phyloP scores from a whole-genome alignment of 116 monocot species.

The Dioscorea cayenensis region DNA sequence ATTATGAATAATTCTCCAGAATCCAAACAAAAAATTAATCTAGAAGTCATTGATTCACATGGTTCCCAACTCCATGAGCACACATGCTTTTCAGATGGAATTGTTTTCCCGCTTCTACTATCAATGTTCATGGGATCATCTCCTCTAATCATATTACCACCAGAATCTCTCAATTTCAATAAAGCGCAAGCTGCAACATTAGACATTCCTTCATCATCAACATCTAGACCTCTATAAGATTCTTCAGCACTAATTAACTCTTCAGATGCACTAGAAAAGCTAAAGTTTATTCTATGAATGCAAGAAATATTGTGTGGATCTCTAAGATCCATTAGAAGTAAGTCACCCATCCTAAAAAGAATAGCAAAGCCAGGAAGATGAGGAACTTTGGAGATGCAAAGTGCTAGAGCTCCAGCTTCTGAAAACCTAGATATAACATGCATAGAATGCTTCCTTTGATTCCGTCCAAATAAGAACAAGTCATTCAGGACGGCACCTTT shows the following conservation, averaged over 20 bases:
- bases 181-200: conserved; percentile 82
- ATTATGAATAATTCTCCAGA: conserved; percentile 72
- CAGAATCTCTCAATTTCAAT: conserved; percentile 71
- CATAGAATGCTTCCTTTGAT: conserved; percentile 22
- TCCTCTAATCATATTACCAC: conserved; percentile 25
- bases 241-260: conserved; percentile 52
- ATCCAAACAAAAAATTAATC: conserved; percentile 71
- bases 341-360: conserved; percentile 76
- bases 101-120: conserved; percentile 21
- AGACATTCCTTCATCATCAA: conserved; percentile 78
- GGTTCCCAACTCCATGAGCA: conserved; percentile 86
- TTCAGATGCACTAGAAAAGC: conserved; percentile 31
- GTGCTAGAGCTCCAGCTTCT: conserved; percentile 54
- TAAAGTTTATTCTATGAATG: conserved; percentile 47
- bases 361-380: conserved; percentile 80
- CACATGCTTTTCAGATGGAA: conserved; percentile 32
- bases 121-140: conserved; percentile 83
- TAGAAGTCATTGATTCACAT: conserved; percentile 31
- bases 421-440: conserved; percentile 45
- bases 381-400: conserved; percentile 61
- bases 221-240: conserved; percentile 40
- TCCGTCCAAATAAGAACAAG: conserved; percentile 65
- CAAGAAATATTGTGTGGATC: conserved; percentile 48
- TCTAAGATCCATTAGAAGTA: conserved; percentile 77
- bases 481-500: conserved; percentile 52